phyloP scores from a whole-genome alignment of 805 yeast genomes.

The Torulaspora quercuum region DNA sequence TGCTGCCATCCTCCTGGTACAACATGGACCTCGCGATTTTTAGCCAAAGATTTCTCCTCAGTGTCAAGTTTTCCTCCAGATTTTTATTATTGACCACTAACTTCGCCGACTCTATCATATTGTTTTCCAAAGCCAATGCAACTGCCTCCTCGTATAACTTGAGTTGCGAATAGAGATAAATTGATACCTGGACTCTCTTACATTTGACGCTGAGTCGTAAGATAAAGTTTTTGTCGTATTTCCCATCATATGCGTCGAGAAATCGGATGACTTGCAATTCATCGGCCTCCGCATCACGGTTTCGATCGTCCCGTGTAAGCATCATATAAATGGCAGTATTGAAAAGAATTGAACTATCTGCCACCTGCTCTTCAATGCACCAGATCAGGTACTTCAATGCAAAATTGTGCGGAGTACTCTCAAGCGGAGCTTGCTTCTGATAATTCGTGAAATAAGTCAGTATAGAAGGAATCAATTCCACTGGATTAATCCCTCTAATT shows the following conservation, averaged over 20 bases:
- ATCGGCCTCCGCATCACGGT: conserved; percentile 32
- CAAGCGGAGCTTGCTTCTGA: conserved; percentile 15
- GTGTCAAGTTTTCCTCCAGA: conserved; percentile 40
- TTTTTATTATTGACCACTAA: conserved; percentile 29
- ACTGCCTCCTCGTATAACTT: conserved; percentile 78
- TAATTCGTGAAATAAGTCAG: conserved; percentile 59
- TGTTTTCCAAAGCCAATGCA: conserved; percentile 62
- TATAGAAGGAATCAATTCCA: conserved; percentile 70
- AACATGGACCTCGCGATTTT: conserved; percentile 45
- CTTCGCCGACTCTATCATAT: conserved; percentile 34
- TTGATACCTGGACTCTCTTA: conserved; percentile 60
- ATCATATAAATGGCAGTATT: conserved; percentile 69
- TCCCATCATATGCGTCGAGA: conserved; percentile 42
- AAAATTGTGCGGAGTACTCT: conserved; percentile 46
- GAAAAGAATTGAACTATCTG: conserved; percentile 51
- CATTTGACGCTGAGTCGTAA: conserved; percentile 66
- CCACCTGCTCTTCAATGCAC: conserved; percentile 46
- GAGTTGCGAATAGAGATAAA: conserved; percentile 65
- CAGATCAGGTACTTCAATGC: conserved; percentile 62
- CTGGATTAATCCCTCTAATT: conserved; percentile 49
- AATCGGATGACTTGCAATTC: conserved; percentile 51
- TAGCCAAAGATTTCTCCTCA: conserved; percentile 72
- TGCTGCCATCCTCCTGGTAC: conserved; percentile 18
- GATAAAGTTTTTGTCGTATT: conserved; percentile 65
- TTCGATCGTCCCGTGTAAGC: conserved; percentile 40